A percentile compares a stretch with the other conserved stretches of the same genome.
Conservation (phyloP, 1,139 yeast species). For the Candida neerlandica region DNA sequence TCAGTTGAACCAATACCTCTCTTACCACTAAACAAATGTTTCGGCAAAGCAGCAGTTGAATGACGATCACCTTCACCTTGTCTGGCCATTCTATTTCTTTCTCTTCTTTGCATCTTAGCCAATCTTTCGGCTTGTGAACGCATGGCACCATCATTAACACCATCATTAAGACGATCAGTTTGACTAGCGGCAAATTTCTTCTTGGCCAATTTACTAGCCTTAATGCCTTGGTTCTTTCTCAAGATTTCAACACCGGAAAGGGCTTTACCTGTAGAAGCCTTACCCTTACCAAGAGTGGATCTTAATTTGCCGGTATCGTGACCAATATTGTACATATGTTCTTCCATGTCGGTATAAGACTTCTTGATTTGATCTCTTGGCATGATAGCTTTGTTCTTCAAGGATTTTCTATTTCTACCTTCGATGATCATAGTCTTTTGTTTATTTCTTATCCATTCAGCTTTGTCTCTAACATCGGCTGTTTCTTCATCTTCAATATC, state of each 20-base stretch:
- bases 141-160: slow-evolving; percentile 80
- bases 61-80: slow-evolving; percentile 97
- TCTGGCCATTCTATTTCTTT: slow-evolving; percentile 89
- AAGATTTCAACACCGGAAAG: slow-evolving; percentile 78
- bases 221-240: slow-evolving; percentile 53
- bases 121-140: slow-evolving; percentile 86
- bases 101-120: slow-evolving; percentile 88
- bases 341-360: slow-evolving; percentile 77
- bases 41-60: slow-evolving; percentile 80
- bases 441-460: slow-evolving; percentile 92
- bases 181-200: slow-evolving; percentile 58
- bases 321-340: slow-evolving; percentile 86
- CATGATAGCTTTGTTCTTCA: slow-evolving; percentile 86
- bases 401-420: slow-evolving; percentile 82
- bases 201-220: slow-evolving; percentile 45
- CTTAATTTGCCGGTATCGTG: slow-evolving; percentile 75
- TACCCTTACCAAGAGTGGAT: slow-evolving; percentile 46
- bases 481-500: slow-evolving; percentile 60
- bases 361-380: slow-evolving; percentile 89
- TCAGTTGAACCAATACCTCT: slow-evolving; percentile 91
- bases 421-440: slow-evolving; percentile 92
- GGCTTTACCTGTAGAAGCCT: slow-evolving; percentile 38
- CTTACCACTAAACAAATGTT: slow-evolving; percentile 95
- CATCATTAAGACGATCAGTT: slow-evolving; percentile 82
- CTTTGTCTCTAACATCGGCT: slow-evolving; percentile 80